phyloP scores from a whole-genome alignment of 768 basidiomycete genomes.

The Rhizopogon rudus region DNA sequence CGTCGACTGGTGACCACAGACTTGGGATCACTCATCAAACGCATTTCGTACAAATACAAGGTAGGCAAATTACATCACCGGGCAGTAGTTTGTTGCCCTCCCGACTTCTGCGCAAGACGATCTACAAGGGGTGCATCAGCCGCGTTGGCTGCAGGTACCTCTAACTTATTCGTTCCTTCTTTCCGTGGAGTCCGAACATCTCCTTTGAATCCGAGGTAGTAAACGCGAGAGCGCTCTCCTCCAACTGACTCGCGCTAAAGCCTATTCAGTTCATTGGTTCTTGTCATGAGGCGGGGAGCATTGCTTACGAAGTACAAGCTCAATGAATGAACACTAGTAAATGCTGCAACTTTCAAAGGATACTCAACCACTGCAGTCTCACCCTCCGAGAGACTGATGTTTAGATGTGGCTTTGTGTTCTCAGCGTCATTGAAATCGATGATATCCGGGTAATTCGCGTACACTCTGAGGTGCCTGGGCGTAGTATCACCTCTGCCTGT shows the following conservation, averaged over 20 bases:
- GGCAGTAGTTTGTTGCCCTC: conserved; percentile 62
- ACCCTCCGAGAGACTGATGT: conserved; percentile 66
- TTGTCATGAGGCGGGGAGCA: background rate
- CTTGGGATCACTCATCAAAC: background rate
- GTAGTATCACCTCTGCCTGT: conserved; percentile 71
- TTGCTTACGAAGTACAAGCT: conserved; percentile 73
- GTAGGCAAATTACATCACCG: conserved; percentile 21
- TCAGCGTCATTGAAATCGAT: conserved; percentile 78
- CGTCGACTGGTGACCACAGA: background rate
- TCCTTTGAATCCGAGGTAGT: conserved; percentile 85
- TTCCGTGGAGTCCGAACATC: conserved; percentile 53
- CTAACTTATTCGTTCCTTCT: conserved; percentile 56
- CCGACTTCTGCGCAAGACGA: conserved; percentile 49
- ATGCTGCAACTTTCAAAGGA: conserved; percentile 68
- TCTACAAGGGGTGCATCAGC: conserved; percentile 68
- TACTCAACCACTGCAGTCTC: conserved; percentile 69
- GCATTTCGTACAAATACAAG: background rate
- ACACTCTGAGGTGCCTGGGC: conserved; percentile 69
- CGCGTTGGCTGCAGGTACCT: conserved; percentile 76
- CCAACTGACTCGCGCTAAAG: conserved; percentile 60
- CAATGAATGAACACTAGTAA: conserved; percentile 66
- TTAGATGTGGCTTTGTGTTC: conserved; percentile 59
- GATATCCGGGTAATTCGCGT: conserved; percentile 67
- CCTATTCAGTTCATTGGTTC: background rate
- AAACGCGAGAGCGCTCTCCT: conserved; percentile 60